Evolutionary conservation across 768 basidiomycete genomes (phyloP), one percentile per base, ranked within the genome.

Genomic region (Hysterangium stoloniferum): DNA sequence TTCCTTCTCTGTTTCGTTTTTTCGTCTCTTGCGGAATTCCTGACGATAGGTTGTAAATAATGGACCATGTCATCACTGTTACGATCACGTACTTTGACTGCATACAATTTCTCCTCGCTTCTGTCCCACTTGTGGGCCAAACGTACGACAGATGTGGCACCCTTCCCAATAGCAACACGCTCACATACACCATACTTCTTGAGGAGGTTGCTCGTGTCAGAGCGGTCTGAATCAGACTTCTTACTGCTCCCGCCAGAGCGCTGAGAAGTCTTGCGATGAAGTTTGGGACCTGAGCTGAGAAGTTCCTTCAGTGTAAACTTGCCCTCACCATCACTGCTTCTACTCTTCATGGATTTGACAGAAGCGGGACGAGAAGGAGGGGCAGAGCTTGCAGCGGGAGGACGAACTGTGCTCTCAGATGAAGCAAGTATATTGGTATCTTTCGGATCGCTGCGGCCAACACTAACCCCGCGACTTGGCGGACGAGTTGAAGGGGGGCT

Each of bases 51-150:
- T 48, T n/a, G 15, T 29, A 43, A 6, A n/a, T 22, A 52, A 47
- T 45, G 46, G n/a, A 4, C 6, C 45, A 22, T 12, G 48, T 20
- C 15, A 38, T n/a, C 38, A 40, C 35, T 43, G 37, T 36, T 29
- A 38, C n/a, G 17, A 33, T 35, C 34, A 66, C 80, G 50, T 53
- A 93, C 92, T 81, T 99, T 99, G 68, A 99, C 87, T 38, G 95
- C 95, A 59, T 97, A 99, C 28, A 98, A 72, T 73, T 94, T 95
- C 71, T 99, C 95, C 66, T 95, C 93, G 19, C 74, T 80, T 53
- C 94, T 75, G 65, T 99, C 96, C 95, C 95, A 98, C 71, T 98
- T 99, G 70, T 99, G 96, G 36, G 94, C 95, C 15, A 99, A 77
- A 40, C 91, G 74, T 37, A 99, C 95, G 48, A 97, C 92, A 42